Conservation (phyloP, 2,329 filamentous ascomycete species). For the Colletotrichum euphorbiae region DNA sequence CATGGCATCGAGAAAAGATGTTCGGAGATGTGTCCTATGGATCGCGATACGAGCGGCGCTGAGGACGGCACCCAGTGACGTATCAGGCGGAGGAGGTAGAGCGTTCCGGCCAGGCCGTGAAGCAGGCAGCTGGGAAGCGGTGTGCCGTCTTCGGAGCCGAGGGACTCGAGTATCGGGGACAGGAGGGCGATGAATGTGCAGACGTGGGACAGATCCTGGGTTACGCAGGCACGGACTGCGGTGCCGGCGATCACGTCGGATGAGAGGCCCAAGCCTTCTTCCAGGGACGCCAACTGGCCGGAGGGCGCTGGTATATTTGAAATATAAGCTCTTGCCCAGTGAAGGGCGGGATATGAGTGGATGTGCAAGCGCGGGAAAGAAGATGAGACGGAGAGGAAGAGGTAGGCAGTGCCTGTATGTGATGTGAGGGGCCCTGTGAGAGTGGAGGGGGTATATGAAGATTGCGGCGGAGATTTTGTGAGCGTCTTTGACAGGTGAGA, state of each 20-base stretch:
- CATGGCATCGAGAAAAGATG: constrained; percentile 60
- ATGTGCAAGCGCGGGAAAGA: constrained; percentile 57
- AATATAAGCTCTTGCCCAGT: constrained; percentile 63
- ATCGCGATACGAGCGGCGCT: constrained; percentile 60
- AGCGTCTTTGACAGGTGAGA: constrained; percentile 45
- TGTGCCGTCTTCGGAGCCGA: constrained; percentile 45
- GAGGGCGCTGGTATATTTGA: constrained; percentile 44
- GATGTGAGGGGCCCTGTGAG: constrained; percentile 64
- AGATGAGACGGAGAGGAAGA: constrained; percentile 63
- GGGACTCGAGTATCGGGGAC: constrained; percentile 47
- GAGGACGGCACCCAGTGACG: constrained; percentile 66
- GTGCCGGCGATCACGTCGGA: constrained; percentile 60
- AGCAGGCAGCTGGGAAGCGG: constrained; percentile 69
- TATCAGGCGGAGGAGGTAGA: constrained; percentile 75
- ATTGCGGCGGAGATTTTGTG: constrained; percentile 50
- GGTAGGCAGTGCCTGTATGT: constrained; percentile 66
- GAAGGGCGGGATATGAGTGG: constrained; percentile 52
- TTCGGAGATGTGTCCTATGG: constrained; percentile 67
- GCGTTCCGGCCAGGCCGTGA: constrained; percentile 74
- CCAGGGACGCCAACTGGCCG: constrained; percentile 10
- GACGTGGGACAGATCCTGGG: constrained; percentile 52
- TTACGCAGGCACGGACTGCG: constrained; percentile 58
- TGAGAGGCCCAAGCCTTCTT: constrained; percentile 56
- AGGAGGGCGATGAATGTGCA: constrained; percentile 55
- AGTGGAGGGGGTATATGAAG: constrained; percentile 48